Conservation (phyloP, 2,329 filamentous ascomycete species). For the Alternaria ethzedia region DNA sequence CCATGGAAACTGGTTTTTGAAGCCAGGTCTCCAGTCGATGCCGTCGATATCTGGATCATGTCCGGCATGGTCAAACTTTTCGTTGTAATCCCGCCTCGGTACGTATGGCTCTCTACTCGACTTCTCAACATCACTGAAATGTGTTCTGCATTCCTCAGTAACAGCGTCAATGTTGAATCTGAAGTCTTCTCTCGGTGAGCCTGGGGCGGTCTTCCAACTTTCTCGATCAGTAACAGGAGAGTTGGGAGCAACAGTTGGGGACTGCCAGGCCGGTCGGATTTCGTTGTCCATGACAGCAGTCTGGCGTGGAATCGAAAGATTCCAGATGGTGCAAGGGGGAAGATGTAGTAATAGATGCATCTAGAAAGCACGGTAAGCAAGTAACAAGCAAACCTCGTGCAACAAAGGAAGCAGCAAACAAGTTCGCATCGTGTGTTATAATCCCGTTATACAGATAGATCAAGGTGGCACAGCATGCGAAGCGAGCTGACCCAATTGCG, state of each 20-base stretch:
- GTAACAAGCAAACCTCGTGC: neutral
- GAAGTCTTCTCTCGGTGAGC: slow-evolving; percentile 4
- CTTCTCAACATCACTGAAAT: neutral
- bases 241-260: neutral
- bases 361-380: neutral
- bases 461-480: slow-evolving; percentile 1
- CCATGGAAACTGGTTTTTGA: slow-evolving; percentile 31
- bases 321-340: neutral
- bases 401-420: neutral
- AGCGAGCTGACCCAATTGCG: neutral
- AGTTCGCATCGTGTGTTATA: slow-evolving; percentile 9
- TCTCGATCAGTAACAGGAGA: neutral
- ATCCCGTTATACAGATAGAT: neutral
- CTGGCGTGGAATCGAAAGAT: neutral
- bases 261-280: neutral
- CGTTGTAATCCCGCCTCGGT: neutral
- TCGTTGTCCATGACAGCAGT: neutral
- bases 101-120: neutral
- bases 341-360: neutral
- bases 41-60: slow-evolving; percentile 14
- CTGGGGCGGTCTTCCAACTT: neutral
- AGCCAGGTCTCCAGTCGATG: slow-evolving; percentile 33
- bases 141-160: neutral
- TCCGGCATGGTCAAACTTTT: slow-evolving; percentile 1
- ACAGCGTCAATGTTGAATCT: slow-evolving; percentile 9